Evolutionary conservation across 2,329 filamentous ascomycete species (phyloP), one percentile per base, ranked within the genome.

Genomic region (Cercospora janseana): DNA sequence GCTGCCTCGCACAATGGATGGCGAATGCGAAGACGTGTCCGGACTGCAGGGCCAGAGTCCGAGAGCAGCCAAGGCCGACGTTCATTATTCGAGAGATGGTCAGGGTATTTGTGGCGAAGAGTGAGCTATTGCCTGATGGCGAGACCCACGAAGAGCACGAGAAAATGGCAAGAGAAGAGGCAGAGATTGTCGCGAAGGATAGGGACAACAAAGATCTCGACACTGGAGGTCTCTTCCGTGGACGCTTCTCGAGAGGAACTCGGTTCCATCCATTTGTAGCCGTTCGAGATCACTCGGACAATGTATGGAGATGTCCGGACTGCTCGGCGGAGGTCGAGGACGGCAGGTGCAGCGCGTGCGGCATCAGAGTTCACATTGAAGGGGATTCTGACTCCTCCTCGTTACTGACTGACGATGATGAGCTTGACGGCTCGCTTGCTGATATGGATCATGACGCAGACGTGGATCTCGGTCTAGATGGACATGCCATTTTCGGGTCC

Each of bases 61-160:
- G 72, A 56, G 69, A 78, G 21, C 71, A 79, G 57, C 83, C 83
- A 1, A 79, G 81, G 6, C 83, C 83, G 20, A 81, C 83, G 31
- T 87, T 83, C 63, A 66, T 86, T 32, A 76, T 87, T 46, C 78
- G 83, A 49, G 79, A 85, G 51, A 77, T 87, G 66, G 81, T 83
- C 18, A 75, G 80, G 52, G 72, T 84, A 55, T 84, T 86, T 66
- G 76, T 79, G 31, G 76, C 72, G 56, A 76, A 80, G 47, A 72
- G 72, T 26, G 81, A 85, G 62, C 71, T 86, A 31, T 70, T 86
- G 47, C 80, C 83, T 29, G 70, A 76, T 32, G 81, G 80, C 37
- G 83, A 87, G 66, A 83, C 80, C 2, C 71, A 79, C 3, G 78
- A 81, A 38, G 79, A 86, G 61, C 83, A 86, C 63, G 65, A 67